Evolutionary conservation across 805 yeast species (phyloP), one percentile per base, ranked within the genome.

Genomic region (Naumovozyma dairenensis): DNA sequence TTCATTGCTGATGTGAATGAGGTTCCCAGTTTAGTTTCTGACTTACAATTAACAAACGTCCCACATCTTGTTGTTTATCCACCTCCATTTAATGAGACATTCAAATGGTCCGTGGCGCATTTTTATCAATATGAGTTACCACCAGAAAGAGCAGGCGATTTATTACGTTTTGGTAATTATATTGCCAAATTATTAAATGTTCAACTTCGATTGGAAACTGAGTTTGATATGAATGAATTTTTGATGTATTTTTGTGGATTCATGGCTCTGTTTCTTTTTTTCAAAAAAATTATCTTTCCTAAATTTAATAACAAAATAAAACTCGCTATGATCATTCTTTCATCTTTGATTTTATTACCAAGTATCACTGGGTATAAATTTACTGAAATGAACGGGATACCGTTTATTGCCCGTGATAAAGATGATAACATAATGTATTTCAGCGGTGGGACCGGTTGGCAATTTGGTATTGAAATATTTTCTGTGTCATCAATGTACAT

Each of bases 61-160:
- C 92, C 93, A 1, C 77, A 73, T 38, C 43, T 78, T n/a, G 73
- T 85, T 74, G 59, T 80, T 2, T 66, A 72, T 35, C 85, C 86
- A 3, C 80, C 75, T 3, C 31, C 49, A 5, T 44, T 43, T 3
- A 48, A 48, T 31, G 56, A 52, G 4, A 48, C 28, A 3, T 53
- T 52, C 33, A 31, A 39, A 13, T 55, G 59, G 59, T 25, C 49
- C 7, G 35, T 38, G 2, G 45, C 53, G 15, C 57, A 57, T 41
- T 60, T 59, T 60, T 45, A 67, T 63, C 43, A 59, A 37, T 51
- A 63, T 53, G 22, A 40, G 41, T 21, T 54, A 42, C 38, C 58
- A 42, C 44, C 57, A 39, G 43, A 40, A 9, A 41, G 56, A n/a
- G 31, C 52, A 3, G 33, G 40, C 9, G 71, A 69, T 42, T 58